Evolutionary conservation across 1,284 basidiomycete genomes (phyloP).

Genomic region (Rhodotorula sp.): DNA sequence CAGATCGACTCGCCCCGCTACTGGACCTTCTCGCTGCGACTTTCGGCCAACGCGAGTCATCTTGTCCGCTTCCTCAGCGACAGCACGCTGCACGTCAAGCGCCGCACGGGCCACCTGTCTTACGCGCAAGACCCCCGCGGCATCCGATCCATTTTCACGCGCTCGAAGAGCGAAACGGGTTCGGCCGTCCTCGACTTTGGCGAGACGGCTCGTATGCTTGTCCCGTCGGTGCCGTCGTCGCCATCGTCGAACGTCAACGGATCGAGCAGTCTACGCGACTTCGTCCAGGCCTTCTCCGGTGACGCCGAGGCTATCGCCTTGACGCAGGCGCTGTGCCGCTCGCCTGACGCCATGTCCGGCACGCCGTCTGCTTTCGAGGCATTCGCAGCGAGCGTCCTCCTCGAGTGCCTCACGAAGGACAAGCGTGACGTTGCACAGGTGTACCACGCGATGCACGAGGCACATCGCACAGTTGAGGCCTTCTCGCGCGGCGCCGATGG

Average conservation of each 20-base stretch:
- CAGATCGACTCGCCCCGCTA: slow-evolving; percentile 88
- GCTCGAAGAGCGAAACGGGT: slow-evolving; percentile 71
- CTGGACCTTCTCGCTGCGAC: slow-evolving; percentile 84
- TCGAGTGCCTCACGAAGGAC: slow-evolving; percentile 86
- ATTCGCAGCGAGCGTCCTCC: slow-evolving; percentile 70
- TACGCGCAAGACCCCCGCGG: slow-evolving; percentile 92
- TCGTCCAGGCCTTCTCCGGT: slow-evolving; percentile 74
- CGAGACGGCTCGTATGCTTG: slow-evolving; percentile 62
- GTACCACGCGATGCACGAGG: slow-evolving; percentile 60
- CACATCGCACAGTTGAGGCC: neutral
- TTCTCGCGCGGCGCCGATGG: no score
- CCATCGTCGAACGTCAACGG: neutral
- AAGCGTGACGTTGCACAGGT: slow-evolving; percentile 74
- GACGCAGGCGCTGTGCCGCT: slow-evolving; percentile 39
- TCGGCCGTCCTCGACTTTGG: slow-evolving; percentile 78
- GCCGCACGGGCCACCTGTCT: slow-evolving; percentile 85
- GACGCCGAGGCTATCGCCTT: slow-evolving; percentile 56
- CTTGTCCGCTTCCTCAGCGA: slow-evolving; percentile 67
- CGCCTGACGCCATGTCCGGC: slow-evolving; percentile 44
- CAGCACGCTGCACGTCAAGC: slow-evolving; percentile 86
- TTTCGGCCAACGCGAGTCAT: slow-evolving; percentile 65
- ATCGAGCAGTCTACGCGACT: slow-evolving; percentile 64
- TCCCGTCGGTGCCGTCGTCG: slow-evolving; percentile 57
- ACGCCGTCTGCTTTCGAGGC: slow-evolving; percentile 71
- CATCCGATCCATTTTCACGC: slow-evolving; percentile 81